Evolutionary conservation across 352 stramenopile species (phyloP), one percentile per base, ranked within the genome.

Genomic region (Pythium periplocum): DNA sequence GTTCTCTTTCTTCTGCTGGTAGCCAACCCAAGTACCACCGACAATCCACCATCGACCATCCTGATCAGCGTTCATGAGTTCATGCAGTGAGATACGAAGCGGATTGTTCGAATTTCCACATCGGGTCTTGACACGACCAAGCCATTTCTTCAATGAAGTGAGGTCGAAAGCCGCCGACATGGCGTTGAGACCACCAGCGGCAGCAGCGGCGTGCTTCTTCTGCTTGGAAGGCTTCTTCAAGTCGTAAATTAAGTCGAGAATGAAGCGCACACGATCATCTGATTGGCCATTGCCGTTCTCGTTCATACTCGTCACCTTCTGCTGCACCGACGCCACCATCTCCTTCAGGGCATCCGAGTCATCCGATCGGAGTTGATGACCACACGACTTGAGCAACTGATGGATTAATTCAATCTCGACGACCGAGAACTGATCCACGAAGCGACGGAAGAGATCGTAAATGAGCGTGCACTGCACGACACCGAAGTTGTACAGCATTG

Each of bases 1-100:
- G 26, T 48, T 41, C 12, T 46, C 40, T 40, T 49, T 77, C 36
- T 55, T 54, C 44, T 77, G 69, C 55, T 87, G 71, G 56, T 84
- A 90, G 11, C 72, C 73, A 43, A 96, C 81, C 96, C 96, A 99
- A 4, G 92, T 96, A 17, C 95, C 93, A 40, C 96, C 96, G 10
- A 98, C 91, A 53, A 97, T 78, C 96, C 96, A 99, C 95, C 96
- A 98, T 49, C 96, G 89, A 55, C 96, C 96, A 52, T 93, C 76
- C 59, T 96, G 74, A 30, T 93, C 87, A 5, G 83, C 81, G n/a
- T 86, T 70, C 10, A 89, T 58, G 31, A 89, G 71, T 44, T 87
- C 79, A 26, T 87, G 75, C 33, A 96, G 59, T 45, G 75, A 85
- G 31, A 96, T 56, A 58, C 84, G 69, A 53, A 94, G 48, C 39